These are phyloP conservation scores for Euphrasia arctica DNA, from an alignment of 305 asterid genomes.

Conservation along the genomic window DNA sequence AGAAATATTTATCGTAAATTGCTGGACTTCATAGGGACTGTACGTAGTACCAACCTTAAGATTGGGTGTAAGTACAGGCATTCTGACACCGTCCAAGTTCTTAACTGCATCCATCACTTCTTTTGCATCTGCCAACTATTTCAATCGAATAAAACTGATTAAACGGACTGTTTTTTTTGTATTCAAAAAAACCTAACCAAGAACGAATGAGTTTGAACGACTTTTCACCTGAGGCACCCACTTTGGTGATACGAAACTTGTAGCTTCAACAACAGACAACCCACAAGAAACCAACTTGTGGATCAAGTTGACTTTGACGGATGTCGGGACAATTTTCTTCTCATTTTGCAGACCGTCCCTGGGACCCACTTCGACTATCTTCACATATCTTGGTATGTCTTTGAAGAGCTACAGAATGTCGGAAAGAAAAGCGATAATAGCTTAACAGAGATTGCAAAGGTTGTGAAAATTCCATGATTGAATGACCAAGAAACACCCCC, in stretches of 20 bases:
- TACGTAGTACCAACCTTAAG: slow-evolving; percentile 48
- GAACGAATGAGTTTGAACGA: background rate
- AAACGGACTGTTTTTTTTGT: slow-evolving; percentile 8
- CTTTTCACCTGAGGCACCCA: slow-evolving; percentile 96
- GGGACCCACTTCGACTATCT: slow-evolving; percentile 97
- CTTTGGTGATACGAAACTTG: slow-evolving; percentile 96
- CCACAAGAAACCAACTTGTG: slow-evolving; percentile 75
- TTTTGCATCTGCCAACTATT: slow-evolving; percentile 90
- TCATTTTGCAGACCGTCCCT: slow-evolving; percentile 96
- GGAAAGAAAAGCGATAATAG: slow-evolving; percentile 21
- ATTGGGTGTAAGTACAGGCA: slow-evolving; percentile 93
- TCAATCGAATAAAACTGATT: slow-evolving; percentile 24
- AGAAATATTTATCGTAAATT: slow-evolving; percentile 15
- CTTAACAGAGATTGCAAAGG: slow-evolving; percentile 17
- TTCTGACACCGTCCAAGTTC: slow-evolving; percentile 64
- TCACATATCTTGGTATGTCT: slow-evolving; percentile 70
- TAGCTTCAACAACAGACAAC: slow-evolving; percentile 86
- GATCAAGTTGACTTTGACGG: slow-evolving; percentile 72
- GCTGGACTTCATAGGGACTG: slow-evolving; percentile 13
- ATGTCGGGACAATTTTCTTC: slow-evolving; percentile 74
- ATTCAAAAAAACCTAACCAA: background rate
- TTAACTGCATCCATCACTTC: slow-evolving; percentile 83
- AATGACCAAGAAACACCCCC: slow-evolving; percentile 7
- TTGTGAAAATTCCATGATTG: background rate
- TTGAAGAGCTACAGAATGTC: slow-evolving; percentile 51